Conservation (phyloP, 495 filamentous ascomycete genomes). For the Cudoniella acicularis region DNA sequence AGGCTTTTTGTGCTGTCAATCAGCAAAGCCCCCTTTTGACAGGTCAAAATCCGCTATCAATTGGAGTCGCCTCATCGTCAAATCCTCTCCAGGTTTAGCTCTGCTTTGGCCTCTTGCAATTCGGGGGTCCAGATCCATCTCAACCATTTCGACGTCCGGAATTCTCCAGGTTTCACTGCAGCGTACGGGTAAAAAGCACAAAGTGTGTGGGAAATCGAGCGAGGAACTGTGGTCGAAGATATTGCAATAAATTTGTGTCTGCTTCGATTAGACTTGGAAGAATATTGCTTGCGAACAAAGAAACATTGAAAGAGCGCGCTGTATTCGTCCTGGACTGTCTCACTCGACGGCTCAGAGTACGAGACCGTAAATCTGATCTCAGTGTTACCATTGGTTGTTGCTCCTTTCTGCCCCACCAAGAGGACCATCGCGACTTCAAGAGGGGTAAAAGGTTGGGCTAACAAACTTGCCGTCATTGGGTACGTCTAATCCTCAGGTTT, state of each 20-base stretch:
- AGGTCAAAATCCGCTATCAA: background rate
- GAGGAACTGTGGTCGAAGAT: too few species aligned
- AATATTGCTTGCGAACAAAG: too few species aligned
- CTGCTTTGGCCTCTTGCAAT: background rate
- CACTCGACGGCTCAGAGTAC: background rate
- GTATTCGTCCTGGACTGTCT: too few species aligned
- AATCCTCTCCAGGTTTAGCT: background rate
- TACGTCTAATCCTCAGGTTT: background rate
- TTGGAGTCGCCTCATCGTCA: background rate
- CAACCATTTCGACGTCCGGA: too few species aligned
- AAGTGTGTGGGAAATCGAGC: too few species aligned
- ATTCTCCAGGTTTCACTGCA: background rate
- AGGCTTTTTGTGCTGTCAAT: slow-evolving; percentile 9
- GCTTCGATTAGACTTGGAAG: too few species aligned
- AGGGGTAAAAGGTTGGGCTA: background rate
- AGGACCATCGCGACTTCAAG: background rate
- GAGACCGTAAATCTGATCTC: background rate
- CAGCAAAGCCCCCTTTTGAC: background rate
- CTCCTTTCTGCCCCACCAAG: background rate
- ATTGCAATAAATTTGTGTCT: too few species aligned
- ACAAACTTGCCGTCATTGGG: background rate
- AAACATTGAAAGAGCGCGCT: too few species aligned
- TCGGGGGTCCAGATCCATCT: background rate
- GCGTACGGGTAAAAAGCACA: background rate
- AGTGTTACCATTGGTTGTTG: background rate